A percentile compares a stretch with the other conserved stretches of the same genome.
These are phyloP conservation scores for Anthracocystis panici-leucophaei DNA, from an alignment of 1,284 basidiomycete genomes.

Conservation along the genomic window DNA sequence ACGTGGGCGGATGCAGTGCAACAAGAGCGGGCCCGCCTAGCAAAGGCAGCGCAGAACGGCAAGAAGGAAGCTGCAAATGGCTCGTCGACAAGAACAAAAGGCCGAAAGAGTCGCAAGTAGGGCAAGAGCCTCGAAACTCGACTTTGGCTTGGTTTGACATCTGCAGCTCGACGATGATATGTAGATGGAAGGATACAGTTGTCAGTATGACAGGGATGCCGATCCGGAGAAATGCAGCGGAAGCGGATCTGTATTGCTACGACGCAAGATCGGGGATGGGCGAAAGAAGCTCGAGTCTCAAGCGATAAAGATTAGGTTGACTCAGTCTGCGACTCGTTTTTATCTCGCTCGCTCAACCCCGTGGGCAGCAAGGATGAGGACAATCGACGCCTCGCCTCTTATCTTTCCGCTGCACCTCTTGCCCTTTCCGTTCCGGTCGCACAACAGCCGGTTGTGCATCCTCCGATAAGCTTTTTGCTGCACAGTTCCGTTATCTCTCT, in stretches of 20 bases:
- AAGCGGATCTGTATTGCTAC: background rate
- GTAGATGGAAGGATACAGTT: too few species aligned
- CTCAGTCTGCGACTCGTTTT: too few species aligned
- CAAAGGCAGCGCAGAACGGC: background rate
- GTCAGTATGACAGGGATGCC: background rate
- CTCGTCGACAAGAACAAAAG: conserved; percentile 9
- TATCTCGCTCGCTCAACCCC: too few species aligned
- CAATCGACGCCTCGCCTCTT: background rate
- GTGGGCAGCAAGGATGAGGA: too few species aligned
- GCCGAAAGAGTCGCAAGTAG: conserved; percentile 14
- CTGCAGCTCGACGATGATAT: background rate
- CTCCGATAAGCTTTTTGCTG: conserved; percentile 4
- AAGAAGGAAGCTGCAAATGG: conserved; percentile 1
- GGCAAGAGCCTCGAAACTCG: background rate
- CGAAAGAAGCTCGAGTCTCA: too few species aligned
- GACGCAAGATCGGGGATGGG: too few species aligned
- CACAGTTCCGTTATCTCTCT: background rate
- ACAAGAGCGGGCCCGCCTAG: conserved; percentile 1
- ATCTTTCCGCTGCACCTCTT: background rate
- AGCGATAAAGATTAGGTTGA: too few species aligned
- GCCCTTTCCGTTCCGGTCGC: background rate
- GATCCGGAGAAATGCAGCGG: background rate
- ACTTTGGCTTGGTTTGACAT: background rate
- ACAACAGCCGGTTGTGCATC: background rate
- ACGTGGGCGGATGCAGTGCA: conserved; percentile 13